A percentile compares a stretch with the other conserved stretches of the same genome.
Evolutionary conservation across 192 early-diverging fungal genomes (phyloP).

Genomic region (Coemansia sp.): DNA sequence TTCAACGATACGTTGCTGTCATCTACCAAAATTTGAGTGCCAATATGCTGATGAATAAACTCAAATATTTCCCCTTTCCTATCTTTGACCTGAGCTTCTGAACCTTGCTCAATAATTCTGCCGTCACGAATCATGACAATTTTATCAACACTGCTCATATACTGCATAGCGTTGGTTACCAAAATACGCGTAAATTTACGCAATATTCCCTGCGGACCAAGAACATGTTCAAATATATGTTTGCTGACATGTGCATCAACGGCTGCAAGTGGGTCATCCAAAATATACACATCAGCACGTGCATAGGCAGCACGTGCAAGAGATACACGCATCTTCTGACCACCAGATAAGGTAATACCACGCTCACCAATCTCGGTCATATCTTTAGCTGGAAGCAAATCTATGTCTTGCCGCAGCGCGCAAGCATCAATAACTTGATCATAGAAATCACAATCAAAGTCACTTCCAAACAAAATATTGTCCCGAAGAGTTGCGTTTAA

Average conservation of each 20-base stretch:
- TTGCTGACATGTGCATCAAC: slow-evolving; percentile 62
- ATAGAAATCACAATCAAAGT: slow-evolving; percentile 55
- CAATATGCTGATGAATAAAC: slow-evolving; percentile 39
- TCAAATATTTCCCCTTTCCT: slow-evolving; percentile 36
- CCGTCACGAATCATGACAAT: slow-evolving; percentile 57
- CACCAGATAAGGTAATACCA: slow-evolving; percentile 60
- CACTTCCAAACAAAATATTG: slow-evolving; percentile 65
- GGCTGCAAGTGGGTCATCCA: slow-evolving; percentile 73
- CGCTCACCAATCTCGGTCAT: slow-evolving; percentile 61
- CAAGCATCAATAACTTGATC: slow-evolving; percentile 57
- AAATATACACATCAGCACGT: slow-evolving; percentile 60
- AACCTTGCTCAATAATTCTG: slow-evolving; percentile 48
- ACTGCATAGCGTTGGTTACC: slow-evolving; percentile 58
- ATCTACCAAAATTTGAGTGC: background rate
- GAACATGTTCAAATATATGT: slow-evolving; percentile 55
- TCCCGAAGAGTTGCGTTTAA: slow-evolving; percentile 62
- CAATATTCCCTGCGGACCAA: slow-evolving; percentile 52
- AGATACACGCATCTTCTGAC: slow-evolving; percentile 63
- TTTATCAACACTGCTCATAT: slow-evolving; percentile 48
- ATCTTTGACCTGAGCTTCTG: slow-evolving; percentile 44
- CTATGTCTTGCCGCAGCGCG: slow-evolving; percentile 55
- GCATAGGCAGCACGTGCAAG: slow-evolving; percentile 64
- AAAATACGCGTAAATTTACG: slow-evolving; percentile 52
- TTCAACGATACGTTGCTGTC: slow-evolving; percentile 8
- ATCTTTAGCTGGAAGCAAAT: slow-evolving; percentile 56